Conservation (phyloP, 805 yeast species). For the Cyberlindnera nakhonratchasimensis region DNA sequence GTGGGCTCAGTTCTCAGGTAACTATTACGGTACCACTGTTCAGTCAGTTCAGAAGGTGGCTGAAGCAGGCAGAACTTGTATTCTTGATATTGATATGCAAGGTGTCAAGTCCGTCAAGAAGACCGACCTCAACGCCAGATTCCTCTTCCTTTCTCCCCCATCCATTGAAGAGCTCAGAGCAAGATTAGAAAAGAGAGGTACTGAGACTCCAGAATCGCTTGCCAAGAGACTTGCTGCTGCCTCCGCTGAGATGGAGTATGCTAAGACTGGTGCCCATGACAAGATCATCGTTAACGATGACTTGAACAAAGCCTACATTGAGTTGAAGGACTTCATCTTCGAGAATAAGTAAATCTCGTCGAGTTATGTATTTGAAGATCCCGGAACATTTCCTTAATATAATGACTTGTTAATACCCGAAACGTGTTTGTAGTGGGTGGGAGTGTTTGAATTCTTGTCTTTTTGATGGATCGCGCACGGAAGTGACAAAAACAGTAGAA, state of each 20-base stretch:
- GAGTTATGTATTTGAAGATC: constrained; percentile 2
- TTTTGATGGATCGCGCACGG: too few species aligned
- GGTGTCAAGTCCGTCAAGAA: constrained; percentile 92
- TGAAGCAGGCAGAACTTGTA: constrained; percentile 67
- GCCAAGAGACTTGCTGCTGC: constrained; percentile 87
- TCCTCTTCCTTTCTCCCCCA: constrained; percentile 88
- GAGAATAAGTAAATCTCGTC: constrained; percentile 9
- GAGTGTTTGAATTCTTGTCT: too few species aligned
- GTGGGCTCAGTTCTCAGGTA: constrained; percentile 98
- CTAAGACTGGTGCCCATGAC: constrained; percentile 92
- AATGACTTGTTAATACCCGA: not conserved
- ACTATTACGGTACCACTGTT: constrained; percentile 93
- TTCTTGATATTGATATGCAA: constrained; percentile 98
- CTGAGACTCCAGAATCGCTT: constrained; percentile 85
- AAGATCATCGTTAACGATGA: constrained; percentile 85
- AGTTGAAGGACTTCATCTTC: constrained; percentile 75
- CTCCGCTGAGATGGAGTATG: constrained; percentile 80
- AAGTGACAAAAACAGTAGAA: not conserved
- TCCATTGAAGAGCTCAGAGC: constrained; percentile 70
- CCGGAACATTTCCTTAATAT: too few species aligned
- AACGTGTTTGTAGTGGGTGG: not conserved
- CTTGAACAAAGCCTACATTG: constrained; percentile 79
- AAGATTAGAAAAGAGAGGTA: constrained; percentile 87
- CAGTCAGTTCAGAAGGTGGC: constrained; percentile 68
- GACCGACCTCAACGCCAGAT: constrained; percentile 80